Conservation (phyloP, 2,329 filamentous ascomycete genomes). For the Penicillium sp. region DNA sequence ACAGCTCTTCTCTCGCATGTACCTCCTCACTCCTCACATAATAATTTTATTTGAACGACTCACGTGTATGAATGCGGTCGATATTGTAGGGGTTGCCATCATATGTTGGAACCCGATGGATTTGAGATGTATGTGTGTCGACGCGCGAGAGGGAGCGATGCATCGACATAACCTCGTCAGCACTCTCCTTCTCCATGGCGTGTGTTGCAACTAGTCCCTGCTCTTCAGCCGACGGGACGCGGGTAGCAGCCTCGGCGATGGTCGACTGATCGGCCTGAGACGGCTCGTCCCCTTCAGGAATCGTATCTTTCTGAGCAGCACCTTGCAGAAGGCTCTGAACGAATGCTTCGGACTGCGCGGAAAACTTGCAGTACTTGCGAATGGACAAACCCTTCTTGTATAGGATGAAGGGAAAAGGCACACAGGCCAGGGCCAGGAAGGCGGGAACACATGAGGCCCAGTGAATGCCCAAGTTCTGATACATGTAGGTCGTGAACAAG, state of each 20-base stretch:
- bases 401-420: conserved; percentile 54
- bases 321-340: conserved; percentile 27
- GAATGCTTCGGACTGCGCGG: conserved; percentile 42
- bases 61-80: conserved; percentile 29
- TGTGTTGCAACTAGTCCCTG: neutral
- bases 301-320: neutral
- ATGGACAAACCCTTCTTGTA: conserved; percentile 51
- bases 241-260: conserved; percentile 6
- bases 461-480: conserved; percentile 52
- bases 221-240: conserved; percentile 5
- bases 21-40: no score
- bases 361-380: conserved; percentile 51
- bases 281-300: neutral
- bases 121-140: conserved; percentile 15
- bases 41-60: conserved; percentile 28
- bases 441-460: conserved; percentile 56
- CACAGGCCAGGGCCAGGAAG: conserved; percentile 53
- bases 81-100: conserved; percentile 30
- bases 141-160: conserved; percentile 20
- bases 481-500: conserved; percentile 56
- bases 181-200: conserved; percentile 20
- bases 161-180: conserved; percentile 24
- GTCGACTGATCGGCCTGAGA: conserved; percentile 7
- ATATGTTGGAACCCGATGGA: conserved; percentile 28
- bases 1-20: neutral